Base-by-base conservation (phyloP, 2,329 filamentous ascomycete species). In the Exutisphaerella laricina region DNA sequence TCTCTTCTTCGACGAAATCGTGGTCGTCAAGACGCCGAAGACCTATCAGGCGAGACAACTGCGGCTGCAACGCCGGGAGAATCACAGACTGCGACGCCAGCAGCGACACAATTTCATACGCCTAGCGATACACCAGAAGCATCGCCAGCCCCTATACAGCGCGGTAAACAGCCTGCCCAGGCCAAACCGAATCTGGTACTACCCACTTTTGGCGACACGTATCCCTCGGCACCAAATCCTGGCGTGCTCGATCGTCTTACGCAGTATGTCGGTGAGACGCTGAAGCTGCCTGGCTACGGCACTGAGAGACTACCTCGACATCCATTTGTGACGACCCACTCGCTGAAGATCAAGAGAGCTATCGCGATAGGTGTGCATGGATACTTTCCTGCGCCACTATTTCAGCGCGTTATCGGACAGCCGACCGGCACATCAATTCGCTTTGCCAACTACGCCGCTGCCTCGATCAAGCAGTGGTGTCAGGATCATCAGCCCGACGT, bases 361-460 rank as follows among this genome's bases (percentile, higher is more conserved):
- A 74, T 98, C 4, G 88, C 89, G 1, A 95, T 98, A 53, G 92
- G 92, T 28, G 80, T 98, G 1, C 92, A 98, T 63, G 92, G 92
- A 1, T 84, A 94, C 47, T 96, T 97, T 53, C 92, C 92, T 1
- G 88, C 88, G 0, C 79, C 84, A 0, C 78, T 94, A 30, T 74
- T 98, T 25, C 83, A 92, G n/a, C 85, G 84, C 14, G 85, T 98
- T 54, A 82, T 97, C 12, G 92, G 92, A 0, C 90, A 95, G 56
- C 92, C 92, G 0, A 98, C 89, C 0, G 92, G 92, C 4, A 98
- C 92, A 1, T 97, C 90, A 0, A 80, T 97, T 43, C 83, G 88
- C 29, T 98, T 98, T 60, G 88, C 89, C 7, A 90, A 85, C 50
- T 83, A 90, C 58, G 85, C 85, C 13, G 88, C 88, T 4, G 80